Evolutionary conservation across 148 eudicot species (phyloP).

Genomic region (Camellia lanceoleosa): DNA sequence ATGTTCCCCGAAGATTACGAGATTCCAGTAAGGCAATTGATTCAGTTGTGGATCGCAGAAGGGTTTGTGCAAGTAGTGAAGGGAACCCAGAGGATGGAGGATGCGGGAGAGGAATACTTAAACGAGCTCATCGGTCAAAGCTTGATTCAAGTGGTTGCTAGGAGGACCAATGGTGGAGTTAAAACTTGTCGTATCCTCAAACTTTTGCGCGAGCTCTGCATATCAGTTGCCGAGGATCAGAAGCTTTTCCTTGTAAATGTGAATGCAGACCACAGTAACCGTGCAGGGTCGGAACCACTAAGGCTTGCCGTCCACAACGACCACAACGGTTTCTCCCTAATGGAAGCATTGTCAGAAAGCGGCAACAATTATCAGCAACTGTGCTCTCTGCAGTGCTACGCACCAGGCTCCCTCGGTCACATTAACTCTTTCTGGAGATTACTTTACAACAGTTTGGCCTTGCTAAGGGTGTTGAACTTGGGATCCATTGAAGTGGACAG

Average conservation of each 20-base stretch:
- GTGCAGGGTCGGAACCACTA: neutral
- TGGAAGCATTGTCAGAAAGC: neutral
- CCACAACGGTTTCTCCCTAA: neutral
- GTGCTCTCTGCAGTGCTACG: neutral
- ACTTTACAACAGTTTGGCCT: neutral
- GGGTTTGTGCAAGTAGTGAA: neutral
- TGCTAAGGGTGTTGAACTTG: conserved; percentile 6
- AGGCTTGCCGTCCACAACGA: neutral
- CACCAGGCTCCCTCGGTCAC: neutral
- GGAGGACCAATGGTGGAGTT: neutral
- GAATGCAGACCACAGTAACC: neutral
- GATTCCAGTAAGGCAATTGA: conserved; percentile 2
- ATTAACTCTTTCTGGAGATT: neutral
- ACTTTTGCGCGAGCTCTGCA: conserved; percentile 1
- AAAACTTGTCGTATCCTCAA: neutral
- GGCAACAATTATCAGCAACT: neutral
- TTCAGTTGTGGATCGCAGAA: conserved; percentile 16
- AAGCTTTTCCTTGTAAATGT: neutral
- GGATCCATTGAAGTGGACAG: neutral
- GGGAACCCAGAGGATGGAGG: neutral
- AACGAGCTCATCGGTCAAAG: neutral
- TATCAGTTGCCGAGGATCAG: neutral
- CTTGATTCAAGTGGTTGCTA: neutral
- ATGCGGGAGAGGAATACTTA: conserved; percentile 5
- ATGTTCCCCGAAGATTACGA: neutral